A percentile compares a stretch with the other conserved stretches of the same genome.
These are phyloP conservation scores for Nidularia pulvinata DNA, from an alignment of 768 basidiomycete genomes.

Conservation along the genomic window DNA sequence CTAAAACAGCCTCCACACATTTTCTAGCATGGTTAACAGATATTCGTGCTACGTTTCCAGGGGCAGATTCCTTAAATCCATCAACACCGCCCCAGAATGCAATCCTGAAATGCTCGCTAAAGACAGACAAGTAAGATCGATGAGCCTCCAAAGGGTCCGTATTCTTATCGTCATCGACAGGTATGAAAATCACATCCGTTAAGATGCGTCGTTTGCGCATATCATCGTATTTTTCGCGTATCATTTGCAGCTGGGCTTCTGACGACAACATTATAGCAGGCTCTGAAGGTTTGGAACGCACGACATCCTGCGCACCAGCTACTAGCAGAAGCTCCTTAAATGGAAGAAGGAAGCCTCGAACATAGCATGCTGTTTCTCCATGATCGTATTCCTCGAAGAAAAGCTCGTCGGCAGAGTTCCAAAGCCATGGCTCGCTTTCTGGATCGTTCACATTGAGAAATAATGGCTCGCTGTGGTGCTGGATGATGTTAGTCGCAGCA, in stretches of 20 bases:
- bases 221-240: conserved; percentile 25
- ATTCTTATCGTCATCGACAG: conserved; percentile 12
- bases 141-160: conserved; percentile 30
- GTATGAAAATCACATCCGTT: conserved; percentile 33
- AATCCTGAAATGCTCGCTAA: conserved; percentile 25
- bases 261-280: conserved; percentile 7
- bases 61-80: conserved; percentile 2
- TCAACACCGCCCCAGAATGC: conserved; percentile 22
- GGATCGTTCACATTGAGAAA: conserved; percentile 50
- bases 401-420: conserved; percentile 34
- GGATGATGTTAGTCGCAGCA: conserved; percentile 9
- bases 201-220: conserved; percentile 28
- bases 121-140: conserved; percentile 33
- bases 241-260: conserved; percentile 5
- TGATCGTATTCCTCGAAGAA: conserved; percentile 32
- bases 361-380: conserved; percentile 18
- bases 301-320: conserved; percentile 25
- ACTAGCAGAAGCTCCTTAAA: conserved; percentile 27
- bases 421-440: conserved; percentile 32
- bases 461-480: conserved; percentile 17
- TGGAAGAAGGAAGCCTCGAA: conserved; percentile 27
- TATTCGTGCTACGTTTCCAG: conserved; percentile 7
- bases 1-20: background rate
- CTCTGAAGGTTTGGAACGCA: conserved; percentile 10
- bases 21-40: background rate